Evolutionary conservation across 2,329 filamentous ascomycete species (phyloP).

Genomic region (Clarireedia homoeocarpa): DNA sequence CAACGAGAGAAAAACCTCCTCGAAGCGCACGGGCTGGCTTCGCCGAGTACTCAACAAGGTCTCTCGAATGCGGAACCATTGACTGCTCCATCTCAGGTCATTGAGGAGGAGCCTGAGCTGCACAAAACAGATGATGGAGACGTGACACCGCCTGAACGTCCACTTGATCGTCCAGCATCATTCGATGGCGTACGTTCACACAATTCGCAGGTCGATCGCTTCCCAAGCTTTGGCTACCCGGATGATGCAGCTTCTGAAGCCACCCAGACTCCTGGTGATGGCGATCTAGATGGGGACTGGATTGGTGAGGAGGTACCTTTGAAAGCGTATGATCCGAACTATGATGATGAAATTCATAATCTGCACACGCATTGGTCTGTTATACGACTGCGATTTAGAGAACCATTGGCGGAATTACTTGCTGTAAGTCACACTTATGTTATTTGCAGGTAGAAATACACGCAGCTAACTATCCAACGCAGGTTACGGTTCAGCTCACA

Average conservation of each 20-base stretch:
- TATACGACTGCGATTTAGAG: constrained; percentile 38
- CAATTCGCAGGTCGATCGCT: background rate
- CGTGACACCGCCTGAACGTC: background rate
- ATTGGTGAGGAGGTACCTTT: constrained; percentile 16
- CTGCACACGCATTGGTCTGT: constrained; percentile 35
- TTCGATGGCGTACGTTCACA: background rate
- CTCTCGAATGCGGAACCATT: constrained; percentile 3
- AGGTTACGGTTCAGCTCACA: constrained; percentile 31
- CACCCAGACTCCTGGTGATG: constrained; percentile 16
- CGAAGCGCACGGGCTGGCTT: constrained; percentile 8
- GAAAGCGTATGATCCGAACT: constrained; percentile 15
- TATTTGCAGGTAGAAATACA: too few relatives aligned
- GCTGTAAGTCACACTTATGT: constrained; percentile 30
- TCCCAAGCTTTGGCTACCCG: constrained; percentile 9
- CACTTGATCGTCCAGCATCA: background rate
- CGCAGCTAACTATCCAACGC: too few relatives aligned
- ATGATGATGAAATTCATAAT: constrained; percentile 24
- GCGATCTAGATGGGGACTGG: constrained; percentile 14
- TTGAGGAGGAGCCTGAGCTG: constrained; percentile 9
- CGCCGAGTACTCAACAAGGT: constrained; percentile 2
- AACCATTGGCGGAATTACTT: constrained; percentile 45
- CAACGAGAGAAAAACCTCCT: constrained; percentile 16
- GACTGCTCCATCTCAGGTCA: constrained; percentile 10
- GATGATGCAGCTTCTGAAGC: constrained; percentile 17
- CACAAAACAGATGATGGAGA: background rate